Evolutionary conservation across 768 basidiomycete species (phyloP).

Genomic region (Trametes elegans): DNA sequence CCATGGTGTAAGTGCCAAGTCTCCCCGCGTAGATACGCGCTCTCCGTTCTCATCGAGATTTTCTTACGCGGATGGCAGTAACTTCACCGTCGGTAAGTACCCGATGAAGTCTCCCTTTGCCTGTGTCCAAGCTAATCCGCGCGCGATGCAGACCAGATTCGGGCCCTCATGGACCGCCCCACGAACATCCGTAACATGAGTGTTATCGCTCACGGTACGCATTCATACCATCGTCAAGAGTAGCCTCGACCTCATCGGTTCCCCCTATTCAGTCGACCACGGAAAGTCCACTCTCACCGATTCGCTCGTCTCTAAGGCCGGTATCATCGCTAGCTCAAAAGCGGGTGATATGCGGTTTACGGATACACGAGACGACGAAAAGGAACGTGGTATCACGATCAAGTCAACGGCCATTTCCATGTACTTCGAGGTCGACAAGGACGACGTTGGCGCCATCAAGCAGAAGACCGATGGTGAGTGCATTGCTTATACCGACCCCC

Average conservation of each 20-base stretch:
- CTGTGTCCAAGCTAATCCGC: conserved; percentile 3
- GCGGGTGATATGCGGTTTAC: conserved; percentile 97
- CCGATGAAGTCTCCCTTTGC: not conserved
- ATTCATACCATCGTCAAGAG: not conserved
- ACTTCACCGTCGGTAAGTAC: conserved; percentile 83
- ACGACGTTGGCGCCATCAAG: conserved; percentile 79
- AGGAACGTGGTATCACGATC: conserved; percentile 99
- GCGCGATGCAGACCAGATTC: conserved; percentile 68
- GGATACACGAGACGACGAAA: conserved; percentile 96
- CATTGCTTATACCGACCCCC: conserved; percentile 6
- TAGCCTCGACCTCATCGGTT: not conserved
- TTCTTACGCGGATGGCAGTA: conserved; percentile 46
- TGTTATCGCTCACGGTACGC: conserved; percentile 87
- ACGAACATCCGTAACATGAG: conserved; percentile 96
- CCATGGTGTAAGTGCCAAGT: conserved; percentile 73
- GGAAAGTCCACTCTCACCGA: conserved; percentile 99
- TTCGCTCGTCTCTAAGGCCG: conserved; percentile 98
- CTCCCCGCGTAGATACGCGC: conserved; percentile 3
- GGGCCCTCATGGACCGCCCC: conserved; percentile 82
- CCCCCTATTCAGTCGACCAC: conserved; percentile 78
- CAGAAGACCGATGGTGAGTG: conserved; percentile 92
- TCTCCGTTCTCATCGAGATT: conserved; percentile 26
- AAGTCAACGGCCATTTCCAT: conserved; percentile 99
- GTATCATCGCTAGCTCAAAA: conserved; percentile 94
- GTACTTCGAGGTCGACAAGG: conserved; percentile 96